Conservation (phyloP, 2,329 filamentous ascomycete species). For the Rhynchosporium secalis region DNA sequence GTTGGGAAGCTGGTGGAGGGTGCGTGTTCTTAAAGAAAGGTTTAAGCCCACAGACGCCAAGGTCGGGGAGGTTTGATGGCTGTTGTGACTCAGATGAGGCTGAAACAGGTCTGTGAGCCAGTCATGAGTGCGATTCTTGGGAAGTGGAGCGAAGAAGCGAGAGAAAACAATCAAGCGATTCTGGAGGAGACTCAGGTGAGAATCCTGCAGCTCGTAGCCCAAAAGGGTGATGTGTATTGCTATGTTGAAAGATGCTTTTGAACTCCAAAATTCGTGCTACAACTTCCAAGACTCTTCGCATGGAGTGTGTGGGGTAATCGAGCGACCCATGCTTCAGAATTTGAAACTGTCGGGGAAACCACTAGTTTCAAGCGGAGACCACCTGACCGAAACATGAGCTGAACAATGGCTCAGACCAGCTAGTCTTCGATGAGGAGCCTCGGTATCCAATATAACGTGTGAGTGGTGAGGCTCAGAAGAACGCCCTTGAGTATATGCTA, state of each 20-base stretch:
- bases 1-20: neutral
- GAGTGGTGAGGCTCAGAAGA: no score
- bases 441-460: no score
- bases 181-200: neutral
- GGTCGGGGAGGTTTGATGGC: neutral
- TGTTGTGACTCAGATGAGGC: neutral
- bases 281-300: neutral
- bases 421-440: neutral
- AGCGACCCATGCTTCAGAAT: neutral
- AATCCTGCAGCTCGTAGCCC: no score
- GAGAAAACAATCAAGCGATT: neutral
- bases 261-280: no score
- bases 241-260: neutral
- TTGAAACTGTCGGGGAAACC: slow-evolving; percentile 4
- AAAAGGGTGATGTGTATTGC: neutral
- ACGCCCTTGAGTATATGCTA: no score
- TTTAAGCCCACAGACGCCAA: slow-evolving; percentile 1
- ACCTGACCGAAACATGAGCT: neutral
- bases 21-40: neutral
- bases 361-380: neutral
- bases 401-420: neutral
- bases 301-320: neutral
- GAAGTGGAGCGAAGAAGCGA: neutral
- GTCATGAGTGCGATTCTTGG: neutral
- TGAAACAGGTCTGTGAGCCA: slow-evolving; percentile 2